These are phyloP conservation scores for Xanthoparmelia taractica DNA, from an alignment of 495 filamentous ascomycete genomes.

Conservation along the genomic window DNA sequence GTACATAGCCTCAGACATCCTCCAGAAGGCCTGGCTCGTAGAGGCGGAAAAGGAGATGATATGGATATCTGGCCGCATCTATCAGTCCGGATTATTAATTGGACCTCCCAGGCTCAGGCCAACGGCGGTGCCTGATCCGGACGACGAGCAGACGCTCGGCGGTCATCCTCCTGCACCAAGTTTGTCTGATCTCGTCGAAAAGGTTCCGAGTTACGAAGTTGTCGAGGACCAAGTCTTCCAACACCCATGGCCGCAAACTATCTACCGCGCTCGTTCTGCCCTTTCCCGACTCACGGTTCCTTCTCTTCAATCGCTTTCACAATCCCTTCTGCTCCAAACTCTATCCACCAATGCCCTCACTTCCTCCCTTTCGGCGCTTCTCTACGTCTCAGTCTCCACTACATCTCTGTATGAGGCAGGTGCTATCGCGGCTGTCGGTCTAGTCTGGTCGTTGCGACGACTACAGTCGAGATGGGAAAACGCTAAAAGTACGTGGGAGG, in stretches of 20 bases:
- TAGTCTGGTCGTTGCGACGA: constrained; percentile 62
- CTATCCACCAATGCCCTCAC: constrained; percentile 56
- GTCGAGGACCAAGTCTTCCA: constrained; percentile 15
- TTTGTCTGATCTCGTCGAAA: constrained; percentile 20
- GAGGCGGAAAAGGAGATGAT: constrained; percentile 66
- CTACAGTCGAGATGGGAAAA: constrained; percentile 76
- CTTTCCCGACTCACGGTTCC: constrained; percentile 61
- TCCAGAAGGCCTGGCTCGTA: constrained; percentile 64
- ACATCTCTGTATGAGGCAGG: constrained; percentile 64
- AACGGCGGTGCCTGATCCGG: constrained; percentile 5
- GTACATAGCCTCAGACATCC: constrained; percentile 68
- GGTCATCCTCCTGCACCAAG: constrained; percentile 10
- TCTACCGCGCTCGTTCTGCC: constrained; percentile 44
- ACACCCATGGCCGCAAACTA: constrained; percentile 36
- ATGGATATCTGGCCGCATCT: constrained; percentile 72
- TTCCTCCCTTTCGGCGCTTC: constrained; percentile 56
- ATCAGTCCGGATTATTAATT: constrained; percentile 57
- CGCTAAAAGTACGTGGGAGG: constrained; percentile 63
- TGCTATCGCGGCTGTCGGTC: constrained; percentile 68
- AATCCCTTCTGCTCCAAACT: constrained; percentile 69
- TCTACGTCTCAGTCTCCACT: constrained; percentile 54
- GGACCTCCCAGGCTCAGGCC: constrained; percentile 20
- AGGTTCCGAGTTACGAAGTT: constrained; percentile 13
- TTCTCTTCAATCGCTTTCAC: constrained; percentile 69
- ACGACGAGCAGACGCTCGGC: constrained; percentile 14